Evolutionary conservation across 2,329 filamentous ascomycete genomes (phyloP).

Genomic region (Phaeoacremonium minimum): DNA sequence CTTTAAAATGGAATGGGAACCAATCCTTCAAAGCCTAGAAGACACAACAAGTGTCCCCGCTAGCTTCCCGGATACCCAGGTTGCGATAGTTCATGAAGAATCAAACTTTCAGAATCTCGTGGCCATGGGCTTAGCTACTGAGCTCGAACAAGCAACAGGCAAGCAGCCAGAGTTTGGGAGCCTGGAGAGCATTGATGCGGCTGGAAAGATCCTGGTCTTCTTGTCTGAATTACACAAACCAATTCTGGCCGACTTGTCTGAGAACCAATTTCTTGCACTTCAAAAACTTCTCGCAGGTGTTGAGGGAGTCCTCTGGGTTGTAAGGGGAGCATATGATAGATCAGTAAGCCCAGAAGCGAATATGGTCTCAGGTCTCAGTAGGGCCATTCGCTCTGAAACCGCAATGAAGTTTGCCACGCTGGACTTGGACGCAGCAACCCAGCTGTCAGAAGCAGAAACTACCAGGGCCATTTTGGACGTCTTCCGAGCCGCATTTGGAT

Average conservation of each 20-base stretch:
- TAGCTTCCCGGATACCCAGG: constrained; percentile 19
- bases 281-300: constrained; percentile 27
- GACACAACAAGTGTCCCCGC: not conserved
- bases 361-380: constrained; percentile 39
- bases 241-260: constrained; percentile 33
- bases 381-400: constrained; percentile 41
- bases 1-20: constrained; percentile 43
- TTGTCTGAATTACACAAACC: constrained; percentile 39
- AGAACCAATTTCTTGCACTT: constrained; percentile 29
- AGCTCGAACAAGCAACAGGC: constrained; percentile 24
- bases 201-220: constrained; percentile 34
- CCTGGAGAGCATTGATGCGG: constrained; percentile 20
- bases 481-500: constrained; percentile 29
- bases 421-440: constrained; percentile 31
- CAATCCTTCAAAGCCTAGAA: constrained; percentile 21
- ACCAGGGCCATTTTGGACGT: constrained; percentile 22
- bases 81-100: constrained; percentile 33
- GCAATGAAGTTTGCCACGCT: constrained; percentile 38
- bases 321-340: constrained; percentile 30
- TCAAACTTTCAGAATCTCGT: constrained; percentile 23
- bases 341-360: constrained; percentile 32
- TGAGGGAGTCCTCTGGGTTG: constrained; percentile 34
- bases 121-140: constrained; percentile 25
- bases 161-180: constrained; percentile 23
- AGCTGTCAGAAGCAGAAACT: constrained; percentile 16